Base-by-base conservation (phyloP, 352 stramenopile species). In the Globisporangium apiculatum region DNA sequence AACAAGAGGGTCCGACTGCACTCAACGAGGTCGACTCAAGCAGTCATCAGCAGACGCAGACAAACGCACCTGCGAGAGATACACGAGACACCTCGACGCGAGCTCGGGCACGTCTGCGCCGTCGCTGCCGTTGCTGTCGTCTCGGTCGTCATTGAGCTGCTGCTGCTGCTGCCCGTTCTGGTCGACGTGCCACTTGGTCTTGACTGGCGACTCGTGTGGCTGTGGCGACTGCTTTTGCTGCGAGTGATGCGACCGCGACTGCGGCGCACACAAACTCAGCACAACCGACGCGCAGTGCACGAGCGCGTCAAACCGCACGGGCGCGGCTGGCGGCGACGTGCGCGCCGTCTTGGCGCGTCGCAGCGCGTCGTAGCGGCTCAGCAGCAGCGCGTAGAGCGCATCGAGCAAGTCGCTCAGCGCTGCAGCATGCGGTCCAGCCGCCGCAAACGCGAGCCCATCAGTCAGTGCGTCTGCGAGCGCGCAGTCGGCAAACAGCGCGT, bases 71-170 rank as follows among this genome's bases (percentile, higher is more conserved):
- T 87, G 79, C 5, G 79, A 87, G 17, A 85, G 58, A 17, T 76
- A 79, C 8, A 87, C 62, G 43, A 89, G 62, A 57, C 76, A 86
- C 2, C 76, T 65, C 15, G 79, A 89, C 7, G 75, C 65, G 40
- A 81, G 31, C 48, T 85, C 70, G 0, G 69, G 66, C 14, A 74
- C 48, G n/a, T 66, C 46, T 8, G 71, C 51, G 41, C 67, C 56
- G 51, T 52, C 40, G 40, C 40, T 43, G 40, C 40, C 11, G 11
- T 12, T 8, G 40, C 11, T 43, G 40, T 12, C 11, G 50, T n/a
- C 7, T 53, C 15, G n/a, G 35, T 5, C 48, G 48, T 11, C 24
- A 36, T 11, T 38, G 8, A 10, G 17, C 15, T 53, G 43, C 9
- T 62, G 50, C 9, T 46, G 35, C 8, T 48, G 37, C 3, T 8